These are phyloP conservation scores for Eucalyptus regnans DNA, from an alignment of 345 rosid genomes.

Conservation along the genomic window DNA sequence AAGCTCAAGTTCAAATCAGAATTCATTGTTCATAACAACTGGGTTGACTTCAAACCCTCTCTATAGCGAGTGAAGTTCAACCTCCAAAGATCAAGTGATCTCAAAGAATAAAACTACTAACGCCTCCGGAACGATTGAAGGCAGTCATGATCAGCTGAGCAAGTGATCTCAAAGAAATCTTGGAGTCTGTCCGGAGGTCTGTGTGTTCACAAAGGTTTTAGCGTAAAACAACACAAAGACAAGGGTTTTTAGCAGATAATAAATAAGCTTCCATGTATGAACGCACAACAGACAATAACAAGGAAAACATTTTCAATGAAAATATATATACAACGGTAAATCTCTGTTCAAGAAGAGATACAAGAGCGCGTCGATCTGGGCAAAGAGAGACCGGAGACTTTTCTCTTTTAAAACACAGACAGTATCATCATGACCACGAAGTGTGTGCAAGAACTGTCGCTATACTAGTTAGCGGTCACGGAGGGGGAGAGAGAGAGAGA, in stretches of 20 bases:
- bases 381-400: background rate
- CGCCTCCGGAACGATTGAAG: background rate
- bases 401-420: background rate
- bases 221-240: background rate
- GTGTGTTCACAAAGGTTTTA: background rate
- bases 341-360: background rate
- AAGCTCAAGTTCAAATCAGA: background rate
- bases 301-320: background rate
- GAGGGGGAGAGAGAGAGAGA: background rate
- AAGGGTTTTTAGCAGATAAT: background rate
- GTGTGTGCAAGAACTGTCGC: background rate
- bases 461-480: background rate
- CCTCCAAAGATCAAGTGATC: background rate
- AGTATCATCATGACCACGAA: background rate
- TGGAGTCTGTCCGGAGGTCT: background rate
- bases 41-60: background rate
- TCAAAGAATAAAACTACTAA: background rate
- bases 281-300: background rate
- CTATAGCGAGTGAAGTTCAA: background rate
- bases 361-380: background rate
- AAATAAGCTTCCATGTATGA: background rate
- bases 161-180: background rate
- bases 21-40: background rate
- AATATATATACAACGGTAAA: background rate
- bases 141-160: background rate